These are phyloP conservation scores for Telopea speciosissima DNA, from an alignment of 177 flowering plant genomes.

Conservation along the genomic window DNA sequence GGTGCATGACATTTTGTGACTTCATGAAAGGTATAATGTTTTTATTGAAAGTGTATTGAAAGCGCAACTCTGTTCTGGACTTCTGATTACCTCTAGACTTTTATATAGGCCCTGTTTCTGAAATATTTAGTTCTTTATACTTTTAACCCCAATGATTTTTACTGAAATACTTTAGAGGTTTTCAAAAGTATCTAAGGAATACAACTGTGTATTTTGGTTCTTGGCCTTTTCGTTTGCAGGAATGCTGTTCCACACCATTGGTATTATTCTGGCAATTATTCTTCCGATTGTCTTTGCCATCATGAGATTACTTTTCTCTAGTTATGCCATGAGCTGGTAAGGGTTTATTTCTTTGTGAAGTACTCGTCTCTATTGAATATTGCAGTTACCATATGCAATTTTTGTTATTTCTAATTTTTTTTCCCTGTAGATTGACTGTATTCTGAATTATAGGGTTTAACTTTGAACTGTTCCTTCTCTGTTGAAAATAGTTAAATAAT, in stretches of 20 bases:
- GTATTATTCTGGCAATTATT: constrained; percentile 54
- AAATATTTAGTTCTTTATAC: background rate
- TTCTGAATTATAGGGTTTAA: too few species aligned
- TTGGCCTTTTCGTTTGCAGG: constrained; percentile 38
- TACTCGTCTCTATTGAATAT: too few species aligned
- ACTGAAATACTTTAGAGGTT: background rate
- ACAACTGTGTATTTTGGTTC: too few species aligned
- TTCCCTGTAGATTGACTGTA: too few species aligned
- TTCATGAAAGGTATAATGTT: constrained; percentile 55
- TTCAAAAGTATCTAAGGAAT: too few species aligned
- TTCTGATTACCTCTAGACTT: background rate
- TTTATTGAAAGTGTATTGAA: too few species aligned
- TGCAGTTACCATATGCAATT: too few species aligned
- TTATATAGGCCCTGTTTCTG: background rate
- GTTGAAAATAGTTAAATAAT: too few species aligned
- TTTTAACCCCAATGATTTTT: background rate
- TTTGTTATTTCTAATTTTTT: too few species aligned
- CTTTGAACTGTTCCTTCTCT: too few species aligned
- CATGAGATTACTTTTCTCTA: constrained; percentile 57
- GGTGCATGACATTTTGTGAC: constrained; percentile 36
- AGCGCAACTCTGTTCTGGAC: too few species aligned
- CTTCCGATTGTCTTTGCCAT: constrained; percentile 62
- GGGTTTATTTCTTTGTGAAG: too few species aligned
- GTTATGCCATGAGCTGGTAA: constrained; percentile 85
- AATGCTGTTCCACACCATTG: constrained; percentile 53